Base-by-base conservation (phyloP, 306 rosid genomes). In the Begonia peltatifolia region DNA sequence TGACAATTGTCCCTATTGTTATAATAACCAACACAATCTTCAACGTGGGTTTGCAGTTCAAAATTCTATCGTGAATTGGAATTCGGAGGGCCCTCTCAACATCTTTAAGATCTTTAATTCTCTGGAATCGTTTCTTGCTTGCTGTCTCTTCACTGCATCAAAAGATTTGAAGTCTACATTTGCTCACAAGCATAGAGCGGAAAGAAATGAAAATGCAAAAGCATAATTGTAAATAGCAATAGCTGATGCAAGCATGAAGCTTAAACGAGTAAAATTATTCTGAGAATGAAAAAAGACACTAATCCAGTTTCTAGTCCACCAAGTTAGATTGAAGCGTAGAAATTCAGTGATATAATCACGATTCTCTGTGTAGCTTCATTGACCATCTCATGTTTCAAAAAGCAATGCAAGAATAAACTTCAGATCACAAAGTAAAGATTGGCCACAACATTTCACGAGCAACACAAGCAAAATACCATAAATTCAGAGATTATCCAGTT, bases 11-110 rank as follows among this genome's bases (percentile, higher is more conserved):
- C 65, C 87, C 92, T 63, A 87, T 62, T 50, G 56, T 8, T 61
- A 87, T 60, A 68, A 84, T 43, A 57, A 59, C 74, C 71, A 87
- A 50, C 62, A 87, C 78, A 30, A 76, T 41, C 63, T 79, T 87
- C 77, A 82, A 76, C 38, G 84, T 66, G 13, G 81, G 81, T 72
- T 63, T 76, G 85, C 85, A 84, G 60, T 70, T 84, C 55, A 70
- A 52, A 54, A 35, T 68, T 64, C 76, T 59, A 50, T 69, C 79
- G 23, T 68, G 68, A 58, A 62, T 56, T 5, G 70, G 59, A 60
- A 50, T 10, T 6, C 6, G 67, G 46, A 76, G 51, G 47, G 68
- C 83, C 76, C 70, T 80, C 58, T 74, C 85, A 61, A 79, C 69
- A 62, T 77, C 89, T 72, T 67, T 78, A n/a, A 71, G 57, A 64